Evolutionary conservation across 2,329 filamentous ascomycete species (phyloP).

Genomic region (Fusarium beomiforme): DNA sequence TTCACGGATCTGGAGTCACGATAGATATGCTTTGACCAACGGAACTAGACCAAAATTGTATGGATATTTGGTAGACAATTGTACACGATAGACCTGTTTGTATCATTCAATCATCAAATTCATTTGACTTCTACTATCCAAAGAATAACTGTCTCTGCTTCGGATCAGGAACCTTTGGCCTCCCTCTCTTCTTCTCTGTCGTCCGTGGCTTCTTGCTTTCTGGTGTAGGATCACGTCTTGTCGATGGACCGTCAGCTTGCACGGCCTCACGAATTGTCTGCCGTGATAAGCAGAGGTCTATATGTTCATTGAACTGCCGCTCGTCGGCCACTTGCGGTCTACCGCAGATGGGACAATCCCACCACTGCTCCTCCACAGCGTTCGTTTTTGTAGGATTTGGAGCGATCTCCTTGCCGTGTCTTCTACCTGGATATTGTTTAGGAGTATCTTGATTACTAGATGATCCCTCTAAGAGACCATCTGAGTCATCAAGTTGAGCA

Average conservation of each 20-base stretch:
- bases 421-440: constrained; percentile 19
- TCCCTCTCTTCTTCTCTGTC: constrained; percentile 53
- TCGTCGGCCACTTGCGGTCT: constrained; percentile 80
- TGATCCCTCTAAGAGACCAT: constrained; percentile 15
- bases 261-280: constrained; percentile 87
- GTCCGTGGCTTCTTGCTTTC: constrained; percentile 51
- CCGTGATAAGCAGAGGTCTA: constrained; percentile 89
- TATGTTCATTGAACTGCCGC: constrained; percentile 85
- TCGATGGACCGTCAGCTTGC: constrained; percentile 58
- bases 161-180: constrained; percentile 51
- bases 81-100: constrained; percentile 8
- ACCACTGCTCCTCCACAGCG: constrained; percentile 62
- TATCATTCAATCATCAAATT: constrained; percentile 5
- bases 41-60: constrained; percentile 10
- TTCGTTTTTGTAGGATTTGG: constrained; percentile 54
- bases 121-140: constrained; percentile 45
- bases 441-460: constrained; percentile 16
- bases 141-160: constrained; percentile 65
- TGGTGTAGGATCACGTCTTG: constrained; percentile 46
- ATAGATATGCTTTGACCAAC: constrained; percentile 6
- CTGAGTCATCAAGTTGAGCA: constrained; percentile 50
- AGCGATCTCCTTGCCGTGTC: constrained; percentile 63
- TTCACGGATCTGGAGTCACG: constrained; percentile 16
- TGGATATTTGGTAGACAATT: background rate
- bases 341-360: constrained; percentile 91